A percentile compares a stretch with the other conserved stretches of the same genome.
Conservation (phyloP, 441 rosid species). For the Croton setiger region DNA sequence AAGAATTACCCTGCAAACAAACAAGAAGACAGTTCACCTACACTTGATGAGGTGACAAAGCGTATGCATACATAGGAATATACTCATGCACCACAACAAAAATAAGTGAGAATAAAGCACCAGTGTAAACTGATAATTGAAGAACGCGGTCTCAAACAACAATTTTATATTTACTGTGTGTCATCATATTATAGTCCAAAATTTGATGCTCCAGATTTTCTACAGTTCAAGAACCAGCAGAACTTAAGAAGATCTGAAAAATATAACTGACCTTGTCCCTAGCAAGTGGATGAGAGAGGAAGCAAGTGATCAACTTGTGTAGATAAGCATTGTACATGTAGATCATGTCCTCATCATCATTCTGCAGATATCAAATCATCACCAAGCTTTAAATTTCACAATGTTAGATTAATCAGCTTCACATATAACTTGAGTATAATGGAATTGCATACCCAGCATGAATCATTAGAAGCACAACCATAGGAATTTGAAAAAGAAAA, state of each 20-base stretch:
- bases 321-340: conserved; percentile 92
- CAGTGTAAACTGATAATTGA: neutral
- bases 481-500: neutral
- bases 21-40: neutral
- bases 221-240: neutral
- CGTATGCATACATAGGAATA: neutral
- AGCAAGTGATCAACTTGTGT: conserved; percentile 89
- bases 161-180: neutral
- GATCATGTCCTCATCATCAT: conserved; percentile 94
- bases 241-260: conserved; percentile 9
- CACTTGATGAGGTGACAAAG: neutral
- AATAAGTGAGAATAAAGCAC: neutral
- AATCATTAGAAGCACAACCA: neutral
- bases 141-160: neutral
- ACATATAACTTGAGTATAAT: neutral
- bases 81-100: neutral
- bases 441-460: neutral
- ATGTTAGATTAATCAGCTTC: neutral
- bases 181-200: neutral
- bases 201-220: neutral
- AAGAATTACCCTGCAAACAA: neutral
- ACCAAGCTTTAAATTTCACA: conserved; percentile 14
- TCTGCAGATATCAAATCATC: conserved; percentile 52
- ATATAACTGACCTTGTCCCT: conserved; percentile 78
- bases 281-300: conserved; percentile 85